Evolutionary conservation across 305 asterid genomes (phyloP).

Genomic region (Striga hermonthica): DNA sequence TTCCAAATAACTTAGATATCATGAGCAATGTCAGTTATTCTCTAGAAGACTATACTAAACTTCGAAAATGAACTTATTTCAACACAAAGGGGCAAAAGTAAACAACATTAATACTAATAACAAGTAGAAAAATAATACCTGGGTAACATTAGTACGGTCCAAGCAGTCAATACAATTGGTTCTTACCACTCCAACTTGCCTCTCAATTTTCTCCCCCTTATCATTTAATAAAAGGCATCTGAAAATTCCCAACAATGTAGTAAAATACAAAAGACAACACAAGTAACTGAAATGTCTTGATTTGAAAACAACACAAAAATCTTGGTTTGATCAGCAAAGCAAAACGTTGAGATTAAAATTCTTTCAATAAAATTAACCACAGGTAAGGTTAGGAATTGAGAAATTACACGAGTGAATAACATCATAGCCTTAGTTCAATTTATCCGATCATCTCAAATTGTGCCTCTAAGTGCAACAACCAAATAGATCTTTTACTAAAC

Average conservation of each 20-base stretch:
- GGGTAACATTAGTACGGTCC: slow-evolving; percentile 97
- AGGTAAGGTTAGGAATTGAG: background rate
- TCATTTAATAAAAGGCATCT: slow-evolving; percentile 82
- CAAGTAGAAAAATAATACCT: slow-evolving; percentile 40
- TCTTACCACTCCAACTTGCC: slow-evolving; percentile 79
- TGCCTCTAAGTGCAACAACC: no score
- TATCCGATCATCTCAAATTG: no score
- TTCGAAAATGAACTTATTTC: background rate
- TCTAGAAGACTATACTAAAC: background rate
- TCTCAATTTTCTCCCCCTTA: slow-evolving; percentile 75
- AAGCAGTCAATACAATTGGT: slow-evolving; percentile 92
- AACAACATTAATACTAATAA: background rate
- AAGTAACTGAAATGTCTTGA: slow-evolving; percentile 11
- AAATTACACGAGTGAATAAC: background rate
- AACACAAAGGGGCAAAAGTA: background rate
- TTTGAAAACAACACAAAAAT: background rate
- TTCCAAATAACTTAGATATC: background rate
- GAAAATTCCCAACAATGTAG: slow-evolving; percentile 21
- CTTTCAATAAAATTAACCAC: background rate
- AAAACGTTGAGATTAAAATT: background rate
- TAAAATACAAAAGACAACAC: slow-evolving; percentile 10
- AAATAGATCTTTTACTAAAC: no score
- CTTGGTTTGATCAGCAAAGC: background rate
- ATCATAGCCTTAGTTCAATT: no score
- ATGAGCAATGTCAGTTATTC: background rate